These are phyloP conservation scores for Vitis cinerea DNA, from an alignment of 164 flowering plant genomes.

Conservation along the genomic window DNA sequence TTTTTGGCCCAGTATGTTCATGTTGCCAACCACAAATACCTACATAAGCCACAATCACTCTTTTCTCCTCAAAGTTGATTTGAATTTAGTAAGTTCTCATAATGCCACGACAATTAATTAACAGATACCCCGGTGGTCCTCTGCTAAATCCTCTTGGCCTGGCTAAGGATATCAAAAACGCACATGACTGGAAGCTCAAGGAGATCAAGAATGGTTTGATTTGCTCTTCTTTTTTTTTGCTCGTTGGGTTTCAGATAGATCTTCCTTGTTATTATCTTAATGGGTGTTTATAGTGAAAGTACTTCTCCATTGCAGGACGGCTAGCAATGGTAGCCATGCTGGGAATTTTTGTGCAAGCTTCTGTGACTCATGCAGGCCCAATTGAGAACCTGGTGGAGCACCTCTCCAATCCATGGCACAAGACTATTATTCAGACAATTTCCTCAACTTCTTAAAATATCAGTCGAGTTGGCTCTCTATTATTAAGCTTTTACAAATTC, in stretches of 20 bases:
- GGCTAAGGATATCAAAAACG: constrained; percentile 69
- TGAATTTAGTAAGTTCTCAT: too few relatives aligned
- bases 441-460: constrained; percentile 31
- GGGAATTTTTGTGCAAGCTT: constrained; percentile 81
- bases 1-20: too few relatives aligned
- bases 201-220: constrained; percentile 86
- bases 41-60: too few relatives aligned
- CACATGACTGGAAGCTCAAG: constrained; percentile 79
- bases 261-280: neutral
- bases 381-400: constrained; percentile 76
- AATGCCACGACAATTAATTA: neutral
- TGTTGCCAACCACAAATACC: neutral
- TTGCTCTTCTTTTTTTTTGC: neutral
- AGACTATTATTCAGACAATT: constrained; percentile 71
- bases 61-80: too few relatives aligned
- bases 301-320: constrained; percentile 50
- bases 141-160: constrained; percentile 85
- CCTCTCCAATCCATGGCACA: constrained; percentile 86
- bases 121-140: constrained; percentile 94
- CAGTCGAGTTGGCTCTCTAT: neutral
- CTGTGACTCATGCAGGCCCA: constrained; percentile 77
- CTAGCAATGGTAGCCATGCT: constrained; percentile 93
- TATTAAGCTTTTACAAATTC: neutral
- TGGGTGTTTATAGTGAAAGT: too few relatives aligned
- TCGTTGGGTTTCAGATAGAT: too few relatives aligned